A percentile compares a stretch with the other conserved stretches of the same genome.
Evolutionary conservation across 306 rosid species (phyloP).

Genomic region (Cicer chorassanicum): DNA sequence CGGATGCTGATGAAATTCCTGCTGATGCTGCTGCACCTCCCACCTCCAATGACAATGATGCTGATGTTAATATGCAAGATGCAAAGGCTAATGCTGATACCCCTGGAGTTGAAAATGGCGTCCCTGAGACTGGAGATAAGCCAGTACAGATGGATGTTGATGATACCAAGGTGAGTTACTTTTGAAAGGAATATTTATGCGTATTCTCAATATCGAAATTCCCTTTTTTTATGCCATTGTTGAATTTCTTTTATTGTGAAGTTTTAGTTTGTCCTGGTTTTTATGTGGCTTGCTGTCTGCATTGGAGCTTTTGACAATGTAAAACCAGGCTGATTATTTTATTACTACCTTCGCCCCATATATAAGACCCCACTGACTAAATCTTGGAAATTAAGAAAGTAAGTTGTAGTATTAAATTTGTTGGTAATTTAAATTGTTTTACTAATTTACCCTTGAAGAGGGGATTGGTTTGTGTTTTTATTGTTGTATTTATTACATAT

Average conservation of each 20-base stretch:
- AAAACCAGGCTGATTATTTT: not conserved
- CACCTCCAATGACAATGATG: slow-evolving; percentile 47
- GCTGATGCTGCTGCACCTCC: slow-evolving; percentile 60
- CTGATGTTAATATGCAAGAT: slow-evolving; percentile 79
- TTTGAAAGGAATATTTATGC: not conserved
- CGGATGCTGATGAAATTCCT: slow-evolving; percentile 74
- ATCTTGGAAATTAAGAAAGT: too few species aligned
- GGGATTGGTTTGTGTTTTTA: too few species aligned
- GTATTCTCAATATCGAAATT: not conserved
- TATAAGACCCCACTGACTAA: too few species aligned
- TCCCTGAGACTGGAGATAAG: slow-evolving; percentile 69
- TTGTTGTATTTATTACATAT: too few species aligned
- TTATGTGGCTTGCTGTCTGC: not conserved
- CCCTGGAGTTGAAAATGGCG: slow-evolving; percentile 63
- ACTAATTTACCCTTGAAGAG: too few species aligned
- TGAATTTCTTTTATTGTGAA: not conserved
- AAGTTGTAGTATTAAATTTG: too few species aligned
- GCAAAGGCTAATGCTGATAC: slow-evolving; percentile 59
- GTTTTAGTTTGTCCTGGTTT: slow-evolving; percentile 8
- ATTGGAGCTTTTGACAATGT: slow-evolving; percentile 1
- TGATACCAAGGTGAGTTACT: slow-evolving; percentile 64
- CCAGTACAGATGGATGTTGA: slow-evolving; percentile 79
- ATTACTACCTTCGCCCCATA: not conserved
- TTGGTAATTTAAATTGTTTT: too few species aligned
- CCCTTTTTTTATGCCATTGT: slow-evolving; percentile 1